A percentile compares a stretch with the other conserved stretches of the same genome.
phyloP scores from a whole-genome alignment of 768 basidiomycete species.

The Leucocoprinus leucothites region DNA sequence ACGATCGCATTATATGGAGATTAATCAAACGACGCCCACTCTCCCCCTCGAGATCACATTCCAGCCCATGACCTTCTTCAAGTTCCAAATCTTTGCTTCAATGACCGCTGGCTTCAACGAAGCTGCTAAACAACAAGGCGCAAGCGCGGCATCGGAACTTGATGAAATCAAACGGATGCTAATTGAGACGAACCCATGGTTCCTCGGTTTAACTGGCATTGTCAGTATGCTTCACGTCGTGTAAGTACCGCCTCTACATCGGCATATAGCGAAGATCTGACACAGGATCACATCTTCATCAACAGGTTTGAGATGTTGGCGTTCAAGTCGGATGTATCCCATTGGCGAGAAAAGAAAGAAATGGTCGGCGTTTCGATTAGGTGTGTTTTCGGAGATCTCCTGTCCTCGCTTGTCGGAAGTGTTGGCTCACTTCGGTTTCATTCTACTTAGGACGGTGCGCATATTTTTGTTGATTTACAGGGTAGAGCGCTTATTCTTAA shows the following conservation, averaged over 20 bases:
- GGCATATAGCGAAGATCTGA: conserved; percentile 46
- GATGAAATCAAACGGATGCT: conserved; percentile 97
- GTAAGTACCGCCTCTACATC: conserved; percentile 41
- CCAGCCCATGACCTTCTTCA: conserved; percentile 81
- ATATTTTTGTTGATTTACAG: conserved; percentile 4
- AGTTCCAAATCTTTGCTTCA: conserved; percentile 83
- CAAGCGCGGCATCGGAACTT: conserved; percentile 62
- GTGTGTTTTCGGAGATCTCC: conserved; percentile 35
- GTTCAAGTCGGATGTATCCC: conserved; percentile 91
- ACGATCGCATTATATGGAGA: conserved; percentile 74
- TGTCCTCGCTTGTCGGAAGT: conserved; percentile 1
- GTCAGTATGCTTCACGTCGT: conserved; percentile 88
- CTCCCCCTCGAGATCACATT: conserved; percentile 82
- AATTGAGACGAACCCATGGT: conserved; percentile 83
- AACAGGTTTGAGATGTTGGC: conserved; percentile 91
- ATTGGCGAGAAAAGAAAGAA: conserved; percentile 94
- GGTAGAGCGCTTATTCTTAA: conserved; percentile 2
- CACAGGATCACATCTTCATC: conserved; percentile 4
- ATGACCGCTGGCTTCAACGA: conserved; percentile 88
- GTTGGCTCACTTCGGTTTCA: conserved; percentile 14
- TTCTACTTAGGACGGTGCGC: conserved; percentile 50
- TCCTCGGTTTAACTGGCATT: conserved; percentile 77
- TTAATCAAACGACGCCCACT: conserved; percentile 78
- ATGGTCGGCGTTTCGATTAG: conserved; percentile 93
- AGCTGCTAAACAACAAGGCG: conserved; percentile 73